Evolutionary conservation across 169 alveolate species (phyloP).

Genomic region (Plasmodium malariae): DNA sequence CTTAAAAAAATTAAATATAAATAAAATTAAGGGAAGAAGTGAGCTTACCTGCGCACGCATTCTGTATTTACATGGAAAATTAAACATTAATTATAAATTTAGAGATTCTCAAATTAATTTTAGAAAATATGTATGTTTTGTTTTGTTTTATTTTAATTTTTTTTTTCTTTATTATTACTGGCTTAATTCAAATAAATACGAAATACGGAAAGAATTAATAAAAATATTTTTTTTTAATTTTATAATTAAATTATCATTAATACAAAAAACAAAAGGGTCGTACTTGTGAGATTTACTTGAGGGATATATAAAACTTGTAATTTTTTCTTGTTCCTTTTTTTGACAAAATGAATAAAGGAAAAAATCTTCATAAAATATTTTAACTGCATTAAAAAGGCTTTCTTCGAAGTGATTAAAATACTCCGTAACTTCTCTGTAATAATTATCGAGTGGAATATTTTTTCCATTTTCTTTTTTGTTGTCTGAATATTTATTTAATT

Average conservation of each 20-base stretch:
- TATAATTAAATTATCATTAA: slow-evolving; percentile 27
- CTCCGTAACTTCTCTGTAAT: slow-evolving; percentile 15
- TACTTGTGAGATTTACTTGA: not conserved
- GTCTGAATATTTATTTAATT: slow-evolving; percentile 1
- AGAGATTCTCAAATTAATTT: no score
- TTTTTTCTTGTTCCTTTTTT: slow-evolving; percentile 16
- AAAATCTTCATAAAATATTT: slow-evolving; percentile 46
- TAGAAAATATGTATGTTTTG: not conserved
- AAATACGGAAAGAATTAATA: slow-evolving; percentile 48
- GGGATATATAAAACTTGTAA: not conserved
- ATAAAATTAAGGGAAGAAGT: no score
- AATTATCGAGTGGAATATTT: not conserved
- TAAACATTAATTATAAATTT: no score
- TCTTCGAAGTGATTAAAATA: slow-evolving; percentile 42
- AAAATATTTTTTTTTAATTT: slow-evolving; percentile 46
- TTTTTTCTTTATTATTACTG: not conserved
- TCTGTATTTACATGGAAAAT: no score
- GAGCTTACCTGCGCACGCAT: no score
- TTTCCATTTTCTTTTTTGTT: not conserved
- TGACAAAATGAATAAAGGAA: slow-evolving; percentile 33
- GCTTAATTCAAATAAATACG: slow-evolving; percentile 14
- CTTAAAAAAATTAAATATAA: no score
- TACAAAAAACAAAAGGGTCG: not conserved
- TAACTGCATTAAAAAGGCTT: slow-evolving; percentile 41
- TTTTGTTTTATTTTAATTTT: slow-evolving; percentile 2